phyloP scores from a whole-genome alignment of 2,329 filamentous ascomycete genomes.

The Chaetomium strumarium region DNA sequence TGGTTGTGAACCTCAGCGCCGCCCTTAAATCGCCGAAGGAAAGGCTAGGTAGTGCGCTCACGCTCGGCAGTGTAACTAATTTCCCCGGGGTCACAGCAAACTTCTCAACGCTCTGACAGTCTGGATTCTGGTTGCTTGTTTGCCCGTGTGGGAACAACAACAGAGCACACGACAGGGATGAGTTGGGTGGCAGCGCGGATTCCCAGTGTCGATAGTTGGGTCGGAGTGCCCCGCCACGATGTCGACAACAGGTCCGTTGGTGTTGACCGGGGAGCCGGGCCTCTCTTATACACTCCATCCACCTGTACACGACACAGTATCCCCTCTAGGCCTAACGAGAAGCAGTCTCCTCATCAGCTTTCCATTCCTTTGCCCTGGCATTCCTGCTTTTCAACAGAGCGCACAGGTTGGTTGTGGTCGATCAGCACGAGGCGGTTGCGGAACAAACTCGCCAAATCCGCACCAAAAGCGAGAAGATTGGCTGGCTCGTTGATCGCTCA shows the following conservation, averaged over 20 bases:
- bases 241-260: background rate
- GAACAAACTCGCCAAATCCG: too few relatives aligned
- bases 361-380: too few relatives aligned
- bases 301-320: too few relatives aligned
- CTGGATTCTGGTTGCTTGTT: background rate
- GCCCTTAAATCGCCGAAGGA: too few relatives aligned
- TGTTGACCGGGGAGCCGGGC: background rate
- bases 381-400: too few relatives aligned
- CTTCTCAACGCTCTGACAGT: background rate
- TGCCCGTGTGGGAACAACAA: conserved; percentile 8
- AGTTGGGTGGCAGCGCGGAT: conserved; percentile 1
- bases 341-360: too few relatives aligned
- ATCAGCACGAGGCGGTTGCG: too few relatives aligned
- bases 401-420: too few relatives aligned
- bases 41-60: background rate
- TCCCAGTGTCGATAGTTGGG: conserved; percentile 22
- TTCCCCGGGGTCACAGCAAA: background rate
- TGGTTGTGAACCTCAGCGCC: too few relatives aligned
- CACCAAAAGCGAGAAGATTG: background rate
- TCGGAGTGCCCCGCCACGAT: conserved; percentile 23
- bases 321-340: too few relatives aligned
- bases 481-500: conserved; percentile 1
- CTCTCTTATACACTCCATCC: too few relatives aligned
- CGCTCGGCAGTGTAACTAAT: background rate
- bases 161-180: conserved; percentile 3